Conservation (phyloP, 2,329 filamentous ascomycete species). For the Alternaria sp. region DNA sequence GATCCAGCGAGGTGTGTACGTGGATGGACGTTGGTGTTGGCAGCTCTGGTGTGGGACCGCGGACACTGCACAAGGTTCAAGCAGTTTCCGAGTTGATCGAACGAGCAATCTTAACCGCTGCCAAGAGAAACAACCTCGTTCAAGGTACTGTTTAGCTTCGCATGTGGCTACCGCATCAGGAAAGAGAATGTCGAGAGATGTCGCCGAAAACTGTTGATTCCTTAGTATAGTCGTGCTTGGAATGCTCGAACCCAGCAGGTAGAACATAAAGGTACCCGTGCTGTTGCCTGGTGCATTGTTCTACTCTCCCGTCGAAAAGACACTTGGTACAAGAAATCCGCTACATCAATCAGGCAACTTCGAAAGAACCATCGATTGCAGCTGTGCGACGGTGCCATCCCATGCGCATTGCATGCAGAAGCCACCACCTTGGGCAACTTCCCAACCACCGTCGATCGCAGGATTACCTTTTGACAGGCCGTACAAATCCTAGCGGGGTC, state of each 20-base stretch:
- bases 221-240: not conserved
- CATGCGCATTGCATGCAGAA: not conserved
- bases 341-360: conserved; percentile 1
- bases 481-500: not conserved
- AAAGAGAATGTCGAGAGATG: not conserved
- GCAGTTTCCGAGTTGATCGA: not conserved
- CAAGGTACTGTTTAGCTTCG: not conserved
- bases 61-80: not conserved
- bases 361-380: not conserved
- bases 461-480: not conserved
- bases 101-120: conserved; percentile 3
- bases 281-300: not conserved
- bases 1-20: not conserved
- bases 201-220: fast-evolving
- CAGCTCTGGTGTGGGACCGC: not conserved
- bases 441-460: not conserved
- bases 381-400: not conserved
- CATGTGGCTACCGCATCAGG: not conserved
- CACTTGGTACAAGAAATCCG: fast-evolving
- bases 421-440: not conserved
- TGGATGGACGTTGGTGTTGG: not conserved
- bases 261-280: not conserved
- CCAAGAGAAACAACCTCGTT: not conserved
- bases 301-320: not conserved
- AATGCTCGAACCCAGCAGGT: not conserved